These are phyloP conservation scores for Kluyveromyces nonfermentans DNA, from an alignment of 805 yeast species.

Conservation along the genomic window DNA sequence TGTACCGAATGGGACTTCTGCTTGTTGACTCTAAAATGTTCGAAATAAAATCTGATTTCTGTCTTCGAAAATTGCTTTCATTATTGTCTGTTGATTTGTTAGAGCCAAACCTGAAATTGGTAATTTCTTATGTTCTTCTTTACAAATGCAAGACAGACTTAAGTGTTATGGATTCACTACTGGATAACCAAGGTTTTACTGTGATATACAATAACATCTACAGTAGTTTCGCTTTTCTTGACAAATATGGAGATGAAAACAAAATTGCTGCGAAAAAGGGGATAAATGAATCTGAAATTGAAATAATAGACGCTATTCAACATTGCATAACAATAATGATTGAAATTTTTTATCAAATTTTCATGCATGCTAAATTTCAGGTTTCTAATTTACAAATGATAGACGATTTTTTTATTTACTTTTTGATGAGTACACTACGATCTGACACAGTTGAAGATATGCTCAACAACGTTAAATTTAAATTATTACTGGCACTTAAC, in stretches of 20 bases:
- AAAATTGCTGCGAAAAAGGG: slow-evolving; percentile 7
- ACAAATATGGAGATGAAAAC: slow-evolving; percentile 19
- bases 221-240: slow-evolving; percentile 27
- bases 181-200: slow-evolving; percentile 44
- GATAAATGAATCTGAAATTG: slow-evolving; percentile 24
- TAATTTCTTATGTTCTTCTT: slow-evolving; percentile 36
- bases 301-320: slow-evolving; percentile 28
- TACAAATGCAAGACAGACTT: slow-evolving; percentile 37
- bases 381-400: slow-evolving; percentile 34
- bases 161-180: slow-evolving; percentile 35
- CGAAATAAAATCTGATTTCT: slow-evolving; percentile 33
- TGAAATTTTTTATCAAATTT: slow-evolving; percentile 46
- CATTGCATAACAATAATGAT: slow-evolving; percentile 37
- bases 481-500: slow-evolving; percentile 62
- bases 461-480: slow-evolving; percentile 58
- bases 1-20: slow-evolving; percentile 30
- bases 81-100: slow-evolving; percentile 31
- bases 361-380: slow-evolving; percentile 40
- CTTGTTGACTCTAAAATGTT: slow-evolving; percentile 30
- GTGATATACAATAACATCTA: slow-evolving; percentile 37
- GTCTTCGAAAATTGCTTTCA: slow-evolving; percentile 41
- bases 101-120: slow-evolving; percentile 31
- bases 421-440: slow-evolving; percentile 37
- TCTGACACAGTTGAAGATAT: slow-evolving; percentile 43
- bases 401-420: slow-evolving; percentile 38